phyloP scores from a whole-genome alignment of 345 rosid species.

The Euphorbia lathyris region DNA sequence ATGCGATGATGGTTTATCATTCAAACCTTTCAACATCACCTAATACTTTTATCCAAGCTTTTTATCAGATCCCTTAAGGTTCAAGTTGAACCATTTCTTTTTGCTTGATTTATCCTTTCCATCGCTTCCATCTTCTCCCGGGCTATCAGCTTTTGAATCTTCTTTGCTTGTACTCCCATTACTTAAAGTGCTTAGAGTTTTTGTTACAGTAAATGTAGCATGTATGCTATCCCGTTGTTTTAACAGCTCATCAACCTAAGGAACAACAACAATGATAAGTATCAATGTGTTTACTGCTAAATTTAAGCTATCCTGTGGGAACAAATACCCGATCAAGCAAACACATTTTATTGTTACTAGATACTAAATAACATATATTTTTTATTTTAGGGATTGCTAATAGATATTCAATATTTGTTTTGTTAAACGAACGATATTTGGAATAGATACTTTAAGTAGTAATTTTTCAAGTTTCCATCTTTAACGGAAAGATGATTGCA shows the following conservation, averaged over 20 bases:
- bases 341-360: not conserved
- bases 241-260: conserved; percentile 84
- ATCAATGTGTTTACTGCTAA: not conserved
- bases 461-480: too few relatives aligned
- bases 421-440: too few relatives aligned
- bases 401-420: too few relatives aligned
- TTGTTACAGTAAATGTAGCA: conserved; percentile 59
- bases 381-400: too few relatives aligned
- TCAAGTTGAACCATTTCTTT: conserved; percentile 97
- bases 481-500: not conserved
- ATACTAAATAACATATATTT: not conserved
- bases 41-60: conserved; percentile 42
- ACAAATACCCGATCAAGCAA: not conserved
- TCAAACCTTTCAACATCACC: conserved; percentile 18
- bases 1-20: conserved; percentile 12
- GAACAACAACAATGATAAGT: not conserved
- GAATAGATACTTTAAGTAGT: not conserved
- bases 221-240: conserved; percentile 83
- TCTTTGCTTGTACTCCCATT: conserved; percentile 75
- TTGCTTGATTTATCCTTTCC: conserved; percentile 79
- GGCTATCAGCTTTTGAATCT: conserved; percentile 57
- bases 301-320: not conserved
- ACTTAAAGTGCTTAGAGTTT: conserved; percentile 36
- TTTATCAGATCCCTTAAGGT: conserved; percentile 80
- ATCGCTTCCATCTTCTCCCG: conserved; percentile 69